Base-by-base conservation (phyloP, 148 eudicot species). In the Silene conica region DNA sequence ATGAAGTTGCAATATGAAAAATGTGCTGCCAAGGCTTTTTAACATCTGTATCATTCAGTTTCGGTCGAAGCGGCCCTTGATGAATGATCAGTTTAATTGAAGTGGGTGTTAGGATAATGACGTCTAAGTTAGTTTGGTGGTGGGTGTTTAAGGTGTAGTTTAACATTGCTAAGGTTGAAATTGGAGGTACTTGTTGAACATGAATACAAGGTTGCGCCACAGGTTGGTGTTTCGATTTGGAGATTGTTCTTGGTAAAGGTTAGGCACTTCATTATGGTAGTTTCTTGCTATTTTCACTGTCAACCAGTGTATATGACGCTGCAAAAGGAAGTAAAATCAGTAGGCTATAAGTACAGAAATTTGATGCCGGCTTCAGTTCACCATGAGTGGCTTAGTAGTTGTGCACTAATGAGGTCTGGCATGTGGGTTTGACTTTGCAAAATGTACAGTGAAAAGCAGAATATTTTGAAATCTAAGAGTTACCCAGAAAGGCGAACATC, bases 341-440 rank as follows among this genome's bases (percentile, higher is more conserved):
- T 41, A 38, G 70, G 70, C 50, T n/a, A n/a, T 41, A 43, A 26
- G 26, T 67, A 67, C 14, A 43, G 52, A 67, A 43, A 14, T 67
- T 64, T 45, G 15, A 41, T 67, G 70, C 20, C 10, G 54, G 18
- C 18, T 11, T 14, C 6, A 26, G 57, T 46, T 68, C 56, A 12
- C 3, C 14, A 46, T 68, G 25, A 46, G 22, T 68, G 26, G 57
- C 71, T 67, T 67, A 21, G 19, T 9, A 8, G 21, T 20, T 20
- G 57, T 38, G 48, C 4, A 21, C 48, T 65, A 34, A 34, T 34
- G 41, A 38, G 20, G 69, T 31, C 23, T 65, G 69, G 22, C 12
- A 65, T 26, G 18, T 25, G 21, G 8, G 41, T 26, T 4, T 26
- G 19, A 14, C 41, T 3, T 2, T 1, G 66, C n/a, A 14, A 63